Base-by-base conservation (phyloP, 2,329 filamentous ascomycete genomes). In the Penicillium hordei region DNA sequence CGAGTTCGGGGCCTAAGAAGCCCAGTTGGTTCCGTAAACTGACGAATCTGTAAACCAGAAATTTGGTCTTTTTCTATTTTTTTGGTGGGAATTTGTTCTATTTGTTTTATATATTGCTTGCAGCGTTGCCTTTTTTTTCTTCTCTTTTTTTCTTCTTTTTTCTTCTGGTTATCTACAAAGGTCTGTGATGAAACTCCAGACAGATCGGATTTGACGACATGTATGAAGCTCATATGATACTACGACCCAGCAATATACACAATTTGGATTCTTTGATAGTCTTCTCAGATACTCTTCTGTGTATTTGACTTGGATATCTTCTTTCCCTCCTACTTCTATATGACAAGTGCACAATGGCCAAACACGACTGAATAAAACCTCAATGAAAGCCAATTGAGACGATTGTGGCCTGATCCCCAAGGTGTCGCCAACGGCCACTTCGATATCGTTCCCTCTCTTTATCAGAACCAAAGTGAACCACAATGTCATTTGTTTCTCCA, bases 1-100 rank as follows among this genome's bases (percentile, higher is more conserved):
- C 68, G 23, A 64, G 57, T 45, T 65, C 65, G 13, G 68, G 68
- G 34, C 59, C 68, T 7, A 78, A 76, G 63, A 70, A 72, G 57
- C 69, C 73, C 13, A 76, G 71, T 58, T 79, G 77, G 77, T 73
- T 79, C 48, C 76, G 75, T 62, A 79, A 77, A 62, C 61, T 79
- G 42, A 75, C 75, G 21, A 70, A 65, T 55, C 65, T 73, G 45
- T 75, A 59, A 68, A 49, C 19, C 15, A 15, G 19, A 29, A 27
- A 29, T n/a, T 13, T 15, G 42, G 25, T 19, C 10, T 10, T 48
- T 48, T 5, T 34, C 10, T 19, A 17, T 36, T 10, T 7, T 19
- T 54, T 13, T 36, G 21, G 33, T 27, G 33, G 17, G 5, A 25
- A 7, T n/a, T 46, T 34, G 31, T 39, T 38, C 17, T 12, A 0